Percentiles rank a stretch among this genome's conserved stretches.
These are phyloP conservation scores for Ustilago tritici DNA, from an alignment of 1,284 basidiomycete species.

Conservation along the genomic window DNA sequence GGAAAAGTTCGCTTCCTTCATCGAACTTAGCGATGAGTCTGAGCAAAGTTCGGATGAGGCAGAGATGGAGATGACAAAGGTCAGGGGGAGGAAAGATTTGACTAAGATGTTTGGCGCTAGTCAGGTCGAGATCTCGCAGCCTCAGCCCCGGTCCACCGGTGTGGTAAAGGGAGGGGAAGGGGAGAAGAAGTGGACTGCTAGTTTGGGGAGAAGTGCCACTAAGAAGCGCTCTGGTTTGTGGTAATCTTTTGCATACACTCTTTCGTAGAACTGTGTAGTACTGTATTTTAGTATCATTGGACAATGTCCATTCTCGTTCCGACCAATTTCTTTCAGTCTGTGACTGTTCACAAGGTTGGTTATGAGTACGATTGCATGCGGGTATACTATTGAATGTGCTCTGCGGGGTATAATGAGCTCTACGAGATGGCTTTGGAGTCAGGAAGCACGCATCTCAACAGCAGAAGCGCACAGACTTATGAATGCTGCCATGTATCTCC, in stretches of 20 bases:
- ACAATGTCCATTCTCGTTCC: not conserved
- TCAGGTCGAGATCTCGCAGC: constrained; percentile 18
- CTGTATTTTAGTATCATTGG: not conserved
- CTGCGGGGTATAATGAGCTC: not conserved
- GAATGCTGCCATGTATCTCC: constrained; percentile 21
- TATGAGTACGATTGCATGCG: not conserved
- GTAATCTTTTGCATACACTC: not conserved
- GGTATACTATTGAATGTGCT: constrained; percentile 10
- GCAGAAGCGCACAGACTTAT: constrained; percentile 31
- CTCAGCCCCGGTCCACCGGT: not conserved
- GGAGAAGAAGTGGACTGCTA: constrained; percentile 16
- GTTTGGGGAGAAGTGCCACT: constrained; percentile 6
- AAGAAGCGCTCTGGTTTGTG: constrained; percentile 12
- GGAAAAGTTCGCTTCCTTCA: not conserved
- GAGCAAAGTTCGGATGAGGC: constrained; percentile 5
- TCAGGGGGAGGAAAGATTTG: constrained; percentile 27
- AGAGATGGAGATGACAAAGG: not conserved
- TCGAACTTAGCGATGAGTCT: not conserved
- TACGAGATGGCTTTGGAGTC: not conserved
- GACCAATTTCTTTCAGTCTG: not conserved
- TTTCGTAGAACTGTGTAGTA: not conserved
- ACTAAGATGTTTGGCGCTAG: constrained; percentile 42
- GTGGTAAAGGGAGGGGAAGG: not conserved
- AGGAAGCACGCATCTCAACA: constrained; percentile 36
- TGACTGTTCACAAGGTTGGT: not conserved